These are phyloP conservation scores for Coemansia sp. DNA, from an alignment of 192 early-diverging fungal species.

Conservation along the genomic window DNA sequence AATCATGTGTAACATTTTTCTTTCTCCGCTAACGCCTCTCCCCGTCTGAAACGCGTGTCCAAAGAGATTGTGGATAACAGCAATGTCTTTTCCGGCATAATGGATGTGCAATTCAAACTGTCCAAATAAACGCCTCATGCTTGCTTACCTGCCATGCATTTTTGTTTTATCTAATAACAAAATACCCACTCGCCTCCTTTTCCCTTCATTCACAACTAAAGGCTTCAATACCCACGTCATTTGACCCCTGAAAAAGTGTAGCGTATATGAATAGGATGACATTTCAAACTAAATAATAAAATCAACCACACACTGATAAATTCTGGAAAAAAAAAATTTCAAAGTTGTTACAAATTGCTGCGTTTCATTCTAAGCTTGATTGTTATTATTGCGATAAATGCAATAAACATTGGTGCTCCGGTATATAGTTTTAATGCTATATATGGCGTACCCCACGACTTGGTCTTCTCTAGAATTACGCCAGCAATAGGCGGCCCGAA, in stretches of 20 bases:
- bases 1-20: not conserved
- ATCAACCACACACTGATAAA: not conserved
- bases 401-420: constrained; percentile 44
- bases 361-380: constrained; percentile 25
- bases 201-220: too few species aligned
- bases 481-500: constrained; percentile 53
- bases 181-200: not conserved
- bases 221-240: too few species aligned
- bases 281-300: not conserved
- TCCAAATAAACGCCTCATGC: not conserved
- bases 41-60: not conserved
- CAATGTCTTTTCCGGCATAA: not conserved
- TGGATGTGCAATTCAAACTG: not conserved
- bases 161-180: not conserved
- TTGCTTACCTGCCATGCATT: not conserved
- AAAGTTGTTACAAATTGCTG: constrained; percentile 6
- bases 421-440: constrained; percentile 48
- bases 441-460: constrained; percentile 50
- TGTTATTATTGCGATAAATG: constrained; percentile 37
- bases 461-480: constrained; percentile 43
- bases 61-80: not conserved
- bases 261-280: not conserved
- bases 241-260: too few species aligned
- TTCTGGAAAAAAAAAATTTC: not conserved
- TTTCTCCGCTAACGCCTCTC: not conserved